Percentiles rank a stretch among this genome's conserved stretches.
These are phyloP conservation scores for Yamadazyma paraphyllophila DNA, from an alignment of 805 yeast genomes.

Conservation along the genomic window DNA sequence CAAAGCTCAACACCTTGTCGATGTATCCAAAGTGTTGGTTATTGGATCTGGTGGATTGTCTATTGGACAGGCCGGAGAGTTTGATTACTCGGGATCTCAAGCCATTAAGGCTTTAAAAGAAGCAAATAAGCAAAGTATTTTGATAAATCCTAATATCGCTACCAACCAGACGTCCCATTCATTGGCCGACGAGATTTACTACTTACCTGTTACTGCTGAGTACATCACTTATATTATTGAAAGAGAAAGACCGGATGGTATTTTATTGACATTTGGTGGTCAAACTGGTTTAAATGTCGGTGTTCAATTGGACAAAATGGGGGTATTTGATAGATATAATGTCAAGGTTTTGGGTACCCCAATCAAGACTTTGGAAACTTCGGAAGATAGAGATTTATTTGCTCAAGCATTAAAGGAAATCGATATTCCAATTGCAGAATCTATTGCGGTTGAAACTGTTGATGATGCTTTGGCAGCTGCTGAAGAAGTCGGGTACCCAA, in stretches of 20 bases:
- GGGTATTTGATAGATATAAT: constrained; percentile 87
- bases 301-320: constrained; percentile 88
- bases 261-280: constrained; percentile 97
- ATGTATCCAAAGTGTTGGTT: constrained; percentile 81
- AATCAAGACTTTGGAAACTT: constrained; percentile 91
- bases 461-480: constrained; percentile 86
- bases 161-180: constrained; percentile 98
- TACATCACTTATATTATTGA: constrained; percentile 93
- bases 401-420: constrained; percentile 94
- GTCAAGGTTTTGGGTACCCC: constrained; percentile 96
- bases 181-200: constrained; percentile 95
- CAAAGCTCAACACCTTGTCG: constrained; percentile 61
- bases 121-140: constrained; percentile 81
- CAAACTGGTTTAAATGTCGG: constrained; percentile 98
- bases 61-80: constrained; percentile 99
- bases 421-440: constrained; percentile 92
- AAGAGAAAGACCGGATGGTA: constrained; percentile 95
- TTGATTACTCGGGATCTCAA: constrained; percentile 98
- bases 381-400: constrained; percentile 96
- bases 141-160: constrained; percentile 97
- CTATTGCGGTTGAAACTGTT: constrained; percentile 77
- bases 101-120: constrained; percentile 98
- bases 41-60: constrained; percentile 98
- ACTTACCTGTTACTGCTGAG: constrained; percentile 95
- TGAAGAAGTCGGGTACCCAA: constrained; percentile 86